Evolutionary conservation across 2,329 filamentous ascomycete species (phyloP), one percentile per base, ranked within the genome.

Genomic region (Fusarium multiceps): DNA sequence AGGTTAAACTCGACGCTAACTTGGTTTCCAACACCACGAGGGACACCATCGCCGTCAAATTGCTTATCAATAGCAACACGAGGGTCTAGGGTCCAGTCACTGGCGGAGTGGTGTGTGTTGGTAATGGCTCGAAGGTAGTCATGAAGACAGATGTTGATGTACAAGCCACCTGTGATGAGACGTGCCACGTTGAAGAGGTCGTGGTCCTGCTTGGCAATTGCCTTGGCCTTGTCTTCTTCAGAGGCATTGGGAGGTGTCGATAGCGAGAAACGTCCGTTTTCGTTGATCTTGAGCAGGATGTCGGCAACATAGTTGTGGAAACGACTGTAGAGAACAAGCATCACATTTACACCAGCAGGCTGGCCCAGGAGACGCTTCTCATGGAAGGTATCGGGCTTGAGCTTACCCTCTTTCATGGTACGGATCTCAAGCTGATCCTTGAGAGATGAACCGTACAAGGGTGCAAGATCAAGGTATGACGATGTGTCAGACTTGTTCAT

Each of bases 391-490:
- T 93, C 91, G 0, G 89, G 88, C 78, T 92, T 92, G 63, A 93
- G 81, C 71, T 87, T 89, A n/a, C 91, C 91, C 63, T 89, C 86
- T 49, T 86, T 84, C 77, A 87, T 86, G 2, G 88, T 89, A 25
- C 90, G 84, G 74, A 93, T 87, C 66, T 82, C 78, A 49, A 89
- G 81, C 73, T 92, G 90, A 67, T 92, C 88, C 27, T 83, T 80
- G 72, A 88, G 83, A 45, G 87, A 88, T 53, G 87, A 90, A 6
- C 92, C 92, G 69, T 94, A 94, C 5, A 94, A 81, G 0, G 92
- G 92, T 1, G 89, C 85, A 2, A 94, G 82, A 74, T 94, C 92
- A 25, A 94, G 85, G 68, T 94, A 94, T 0, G 91, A 93, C 0
- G 90, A 93, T 1, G 90, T 92, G 66, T 88, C 82, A 1, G 88